phyloP scores from a whole-genome alignment of 768 basidiomycete species.

The Phlegmacium glaucopus region DNA sequence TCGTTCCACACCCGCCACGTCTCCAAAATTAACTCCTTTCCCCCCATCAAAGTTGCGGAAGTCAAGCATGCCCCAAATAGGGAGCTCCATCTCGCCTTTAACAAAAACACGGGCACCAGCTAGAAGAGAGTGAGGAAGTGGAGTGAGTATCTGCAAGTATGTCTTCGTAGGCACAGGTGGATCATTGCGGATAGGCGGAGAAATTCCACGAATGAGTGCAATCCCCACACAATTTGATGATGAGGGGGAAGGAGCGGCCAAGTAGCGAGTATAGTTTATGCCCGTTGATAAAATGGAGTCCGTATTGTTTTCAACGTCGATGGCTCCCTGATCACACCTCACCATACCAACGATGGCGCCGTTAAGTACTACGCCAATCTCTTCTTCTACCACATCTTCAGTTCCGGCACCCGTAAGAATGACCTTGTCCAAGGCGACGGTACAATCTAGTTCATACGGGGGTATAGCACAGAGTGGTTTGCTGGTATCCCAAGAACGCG shows the following conservation, averaged over 20 bases:
- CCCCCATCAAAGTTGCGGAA: slow-evolving; percentile 32
- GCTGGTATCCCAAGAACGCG: slow-evolving; percentile 59
- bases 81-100: slow-evolving; percentile 87
- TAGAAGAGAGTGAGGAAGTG: slow-evolving; percentile 53
- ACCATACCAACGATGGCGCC: slow-evolving; percentile 80
- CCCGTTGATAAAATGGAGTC: neutral
- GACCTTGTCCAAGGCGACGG: slow-evolving; percentile 55
- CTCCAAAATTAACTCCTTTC: slow-evolving; percentile 19
- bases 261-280: slow-evolving; percentile 59
- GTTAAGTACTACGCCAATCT: slow-evolving; percentile 71
- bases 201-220: slow-evolving; percentile 63
- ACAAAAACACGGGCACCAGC: slow-evolving; percentile 49
- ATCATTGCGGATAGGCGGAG: slow-evolving; percentile 13
- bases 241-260: slow-evolving; percentile 50
- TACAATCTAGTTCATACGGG: slow-evolving; percentile 72
- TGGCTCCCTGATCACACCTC: slow-evolving; percentile 40
- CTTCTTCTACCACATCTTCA: slow-evolving; percentile 74
- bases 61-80: slow-evolving; percentile 86
- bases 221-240: slow-evolving; percentile 70
- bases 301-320: slow-evolving; percentile 24
- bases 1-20: slow-evolving; percentile 47
- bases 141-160: slow-evolving; percentile 75
- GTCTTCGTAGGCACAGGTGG: slow-evolving; percentile 20
- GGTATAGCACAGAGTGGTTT: slow-evolving; percentile 62
- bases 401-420: slow-evolving; percentile 68